Evolutionary conservation across 202 grass and related monocot genomes (phyloP), one percentile per base, ranked within the genome.

Genomic region (Setaria viridis): DNA sequence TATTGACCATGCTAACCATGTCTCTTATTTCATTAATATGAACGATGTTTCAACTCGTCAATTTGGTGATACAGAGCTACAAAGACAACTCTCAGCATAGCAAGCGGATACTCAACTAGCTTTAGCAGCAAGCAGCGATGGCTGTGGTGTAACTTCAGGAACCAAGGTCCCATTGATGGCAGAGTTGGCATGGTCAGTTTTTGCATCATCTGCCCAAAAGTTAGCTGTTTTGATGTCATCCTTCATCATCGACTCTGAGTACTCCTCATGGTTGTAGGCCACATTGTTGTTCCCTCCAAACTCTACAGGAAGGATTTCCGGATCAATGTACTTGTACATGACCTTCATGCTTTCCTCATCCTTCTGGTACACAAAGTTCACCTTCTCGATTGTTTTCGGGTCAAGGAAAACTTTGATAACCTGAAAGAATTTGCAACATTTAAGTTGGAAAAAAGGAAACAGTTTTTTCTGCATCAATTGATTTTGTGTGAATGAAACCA

Each of bases 331-430:
- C 51, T 73, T 83, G 77, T 92, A 39, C 88, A 99, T 82, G 14
- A 83, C 19, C 85, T 96, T 94, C 82, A 91, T 86, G 87, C 90
- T 94, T 39, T 92, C 93, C 15, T 90, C 80, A 17, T 91, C 88
- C 63, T 94, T 92, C 8, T 58, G 74, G 77, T 93, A 94, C 16
- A 99, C 87, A 47, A 99, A 99, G 55, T 88, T 88, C 15, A 93
- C 77, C 84, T 96, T 99, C 50, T 91, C 62, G 8, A 80, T 64
- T 2, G 90, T 90, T 81, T 81, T 99, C 0, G 87, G 90, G 72
- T 99, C 97, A 82, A 99, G 55, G 80, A 99, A 85, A 76, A 85
- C 65, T 72, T 91, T 96, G 7, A 87, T 34, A 30, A 93, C 88
- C 96, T 99, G 88, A 72, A 71, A 76, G 0, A 72, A 66, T 82